phyloP scores from a whole-genome alignment of 306 rosid species.

The Casuarina equisetifolia region DNA sequence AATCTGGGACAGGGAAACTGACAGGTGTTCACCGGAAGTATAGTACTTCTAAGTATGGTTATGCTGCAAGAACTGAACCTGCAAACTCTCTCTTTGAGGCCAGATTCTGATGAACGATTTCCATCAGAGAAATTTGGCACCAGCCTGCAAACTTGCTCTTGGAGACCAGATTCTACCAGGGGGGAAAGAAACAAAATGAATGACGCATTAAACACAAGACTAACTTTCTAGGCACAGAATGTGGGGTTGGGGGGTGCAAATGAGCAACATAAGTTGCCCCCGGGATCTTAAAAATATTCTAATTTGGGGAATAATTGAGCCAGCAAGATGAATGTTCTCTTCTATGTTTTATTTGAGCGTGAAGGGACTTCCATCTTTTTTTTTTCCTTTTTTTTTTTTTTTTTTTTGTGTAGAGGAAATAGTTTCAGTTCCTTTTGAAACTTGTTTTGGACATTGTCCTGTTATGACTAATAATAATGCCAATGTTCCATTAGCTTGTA shows the following conservation, averaged over 20 bases:
- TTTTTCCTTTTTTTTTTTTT: no score
- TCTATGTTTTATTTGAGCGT: background rate
- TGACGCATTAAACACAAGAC: background rate
- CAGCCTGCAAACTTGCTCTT: conserved; percentile 51
- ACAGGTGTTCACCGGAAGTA: no score
- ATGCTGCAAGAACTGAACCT: no score
- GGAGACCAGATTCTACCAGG: conserved; percentile 4
- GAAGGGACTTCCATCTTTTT: background rate
- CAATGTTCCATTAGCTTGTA: conserved; percentile 3
- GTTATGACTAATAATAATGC: background rate
- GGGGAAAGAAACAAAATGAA: background rate
- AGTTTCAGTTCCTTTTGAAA: background rate
- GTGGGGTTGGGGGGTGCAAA: conserved; percentile 8
- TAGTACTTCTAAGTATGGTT: no score
- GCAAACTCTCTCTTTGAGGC: no score
- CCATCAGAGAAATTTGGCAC: conserved; percentile 70
- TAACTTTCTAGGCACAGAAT: background rate
- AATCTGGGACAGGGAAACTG: background rate
- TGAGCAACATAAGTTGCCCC: conserved; percentile 38
- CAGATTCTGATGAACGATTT: conserved; percentile 50
- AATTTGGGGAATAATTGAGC: background rate
- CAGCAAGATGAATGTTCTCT: background rate
- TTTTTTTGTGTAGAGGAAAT: background rate
- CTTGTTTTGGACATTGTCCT: background rate
- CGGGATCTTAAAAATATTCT: conserved; percentile 5